Evolutionary conservation across 192 early-diverging fungal genomes (phyloP), one percentile per base, ranked within the genome.

Genomic region (Mortierella antarctica): DNA sequence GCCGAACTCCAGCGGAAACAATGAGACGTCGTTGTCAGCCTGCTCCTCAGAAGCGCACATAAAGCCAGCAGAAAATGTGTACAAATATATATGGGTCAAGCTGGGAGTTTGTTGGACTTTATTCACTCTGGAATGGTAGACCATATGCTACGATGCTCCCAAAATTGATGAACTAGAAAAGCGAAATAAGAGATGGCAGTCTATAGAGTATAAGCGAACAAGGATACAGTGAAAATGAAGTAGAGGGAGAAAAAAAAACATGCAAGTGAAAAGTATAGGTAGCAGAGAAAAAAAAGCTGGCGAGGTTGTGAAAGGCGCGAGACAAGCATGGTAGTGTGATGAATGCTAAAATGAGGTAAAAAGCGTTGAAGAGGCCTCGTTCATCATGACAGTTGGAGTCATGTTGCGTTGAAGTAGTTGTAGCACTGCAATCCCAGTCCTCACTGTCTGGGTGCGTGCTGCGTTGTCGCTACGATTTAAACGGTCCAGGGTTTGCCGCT

Each of bases 401-500:
- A 31, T 31, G 31, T 31, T 2, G 31, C 31, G 31, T 31, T 31
- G 31, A 31, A 3, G 31, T 31, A 31, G 31, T 31, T 31, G 31
- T 31, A 31, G 31, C 13, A 51, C n/a, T 51, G 17, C 55, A 57
- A 23, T 23, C 21, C 55, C 4, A 21, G 20, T 12, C 1, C 8
- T 42, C 15, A 2, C 18, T 48, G 42, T 7, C 13, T 41, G 39
- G 39, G 57, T 1, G 21, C 4, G 23, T 14, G 57, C 15, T 23
- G 3, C 31, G 31, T 31, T 31, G 31, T 31, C 31, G 3, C 31
- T 31, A 12, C 45, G 41, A 8, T 45, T 80, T 80, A 80, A 52
- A 80, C 70, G 41, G 77, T 80, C 77, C 77, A 80, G 40, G 70
- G 15, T 49, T 80, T 72, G 10, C 62, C 68, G 23, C 50, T 71